Conservation (phyloP, 768 basidiomycete species). For the Gelatoporia subvermispora region DNA sequence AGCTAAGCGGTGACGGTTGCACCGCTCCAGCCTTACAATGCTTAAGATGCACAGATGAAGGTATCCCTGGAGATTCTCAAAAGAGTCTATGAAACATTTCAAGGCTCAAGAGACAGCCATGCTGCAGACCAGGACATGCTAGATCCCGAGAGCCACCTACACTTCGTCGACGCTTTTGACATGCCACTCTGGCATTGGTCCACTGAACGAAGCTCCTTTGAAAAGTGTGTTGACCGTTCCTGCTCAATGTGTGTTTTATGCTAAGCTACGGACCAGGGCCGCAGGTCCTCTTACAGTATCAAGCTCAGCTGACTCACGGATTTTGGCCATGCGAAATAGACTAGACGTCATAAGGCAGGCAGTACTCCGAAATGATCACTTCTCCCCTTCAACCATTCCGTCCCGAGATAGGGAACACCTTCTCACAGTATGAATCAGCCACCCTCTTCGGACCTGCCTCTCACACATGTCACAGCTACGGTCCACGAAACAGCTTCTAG, state of each 20-base stretch:
- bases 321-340: conserved; percentile 76
- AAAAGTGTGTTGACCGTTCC: conserved; percentile 50
- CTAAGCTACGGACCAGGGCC: conserved; percentile 35
- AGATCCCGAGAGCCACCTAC: conserved; percentile 78
- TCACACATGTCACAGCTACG: conserved; percentile 53
- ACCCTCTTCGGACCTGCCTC: not conserved
- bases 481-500: conserved; percentile 93
- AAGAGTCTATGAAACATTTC: conserved; percentile 71
- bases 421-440: conserved; percentile 60
- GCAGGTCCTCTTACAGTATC: conserved; percentile 59
- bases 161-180: conserved; percentile 85
- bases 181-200: conserved; percentile 97
- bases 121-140: conserved; percentile 55
- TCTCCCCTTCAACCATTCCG: conserved; percentile 91
- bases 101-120: conserved; percentile 54
- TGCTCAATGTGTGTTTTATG: not conserved
- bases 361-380: conserved; percentile 93
- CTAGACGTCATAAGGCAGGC: conserved; percentile 90
- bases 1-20: not conserved
- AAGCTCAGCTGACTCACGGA: conserved; percentile 78
- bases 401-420: conserved; percentile 83
- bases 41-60: conserved; percentile 75
- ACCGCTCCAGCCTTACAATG: not conserved
- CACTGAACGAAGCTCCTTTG: conserved; percentile 78
- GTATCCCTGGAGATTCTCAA: conserved; percentile 63